Evolutionary conservation across 2,329 filamentous ascomycete species (phyloP).

Genomic region (Sporothrix protearum): DNA sequence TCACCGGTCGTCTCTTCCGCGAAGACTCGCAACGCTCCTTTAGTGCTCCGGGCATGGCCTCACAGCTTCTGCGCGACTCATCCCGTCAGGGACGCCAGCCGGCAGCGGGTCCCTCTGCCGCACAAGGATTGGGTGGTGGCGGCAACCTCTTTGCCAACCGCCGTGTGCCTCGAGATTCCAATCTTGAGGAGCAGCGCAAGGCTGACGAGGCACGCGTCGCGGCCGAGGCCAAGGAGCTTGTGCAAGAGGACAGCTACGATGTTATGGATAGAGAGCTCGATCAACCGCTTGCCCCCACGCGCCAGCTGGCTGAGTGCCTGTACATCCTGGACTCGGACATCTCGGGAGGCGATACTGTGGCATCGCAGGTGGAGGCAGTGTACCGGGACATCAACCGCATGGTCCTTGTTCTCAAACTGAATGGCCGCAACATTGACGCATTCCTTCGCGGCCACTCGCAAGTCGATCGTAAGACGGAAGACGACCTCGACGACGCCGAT

Average conservation of each 20-base stretch:
- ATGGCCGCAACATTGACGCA: slow-evolving; percentile 62
- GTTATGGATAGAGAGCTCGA: slow-evolving; percentile 58
- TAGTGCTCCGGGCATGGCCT: slow-evolving; percentile 58
- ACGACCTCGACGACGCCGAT: slow-evolving; percentile 66
- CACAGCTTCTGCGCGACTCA: slow-evolving; percentile 46
- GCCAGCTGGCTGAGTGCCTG: slow-evolving; percentile 64
- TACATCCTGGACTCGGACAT: slow-evolving; percentile 45
- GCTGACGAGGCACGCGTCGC: slow-evolving; percentile 52
- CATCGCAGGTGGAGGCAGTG: slow-evolving; percentile 61
- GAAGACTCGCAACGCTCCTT: slow-evolving; percentile 53
- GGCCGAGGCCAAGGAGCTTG: slow-evolving; percentile 57
- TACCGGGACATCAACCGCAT: slow-evolving; percentile 87
- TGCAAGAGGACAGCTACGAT: slow-evolving; percentile 67
- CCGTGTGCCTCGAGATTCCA: slow-evolving; percentile 46
- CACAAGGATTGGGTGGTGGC: background rate
- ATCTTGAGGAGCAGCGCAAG: slow-evolving; percentile 50
- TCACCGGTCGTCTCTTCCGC: slow-evolving; percentile 46
- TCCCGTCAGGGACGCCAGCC: slow-evolving; percentile 34
- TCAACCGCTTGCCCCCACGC: slow-evolving; percentile 58
- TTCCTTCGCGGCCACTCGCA: slow-evolving; percentile 66
- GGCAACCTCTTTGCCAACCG: slow-evolving; percentile 31
- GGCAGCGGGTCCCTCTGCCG: slow-evolving; percentile 33
- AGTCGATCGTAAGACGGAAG: slow-evolving; percentile 50
- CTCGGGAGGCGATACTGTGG: slow-evolving; percentile 54
- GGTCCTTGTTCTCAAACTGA: slow-evolving; percentile 88